phyloP scores from a whole-genome alignment of 163 green algal genomes.

The Coccomyxa subellipsoidea region DNA sequence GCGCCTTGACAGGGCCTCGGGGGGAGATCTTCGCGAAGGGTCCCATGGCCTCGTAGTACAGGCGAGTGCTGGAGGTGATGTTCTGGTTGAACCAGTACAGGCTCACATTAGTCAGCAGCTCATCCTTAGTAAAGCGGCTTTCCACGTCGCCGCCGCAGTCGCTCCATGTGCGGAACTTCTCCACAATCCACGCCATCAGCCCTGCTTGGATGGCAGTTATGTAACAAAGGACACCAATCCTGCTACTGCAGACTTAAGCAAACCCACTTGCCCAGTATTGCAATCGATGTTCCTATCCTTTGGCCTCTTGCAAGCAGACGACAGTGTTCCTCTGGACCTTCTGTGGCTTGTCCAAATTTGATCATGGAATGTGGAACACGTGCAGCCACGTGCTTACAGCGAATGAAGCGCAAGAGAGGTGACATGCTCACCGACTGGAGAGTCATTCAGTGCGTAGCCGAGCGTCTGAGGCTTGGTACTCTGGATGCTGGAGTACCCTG shows the following conservation, averaged over 20 bases:
- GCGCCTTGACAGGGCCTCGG: background rate
- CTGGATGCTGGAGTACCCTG: slow-evolving; percentile 39
- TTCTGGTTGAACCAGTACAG: slow-evolving; percentile 40
- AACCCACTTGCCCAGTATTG: no score
- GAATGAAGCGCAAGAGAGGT: no score
- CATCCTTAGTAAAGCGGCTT: slow-evolving; percentile 18
- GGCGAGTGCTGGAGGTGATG: slow-evolving; percentile 30
- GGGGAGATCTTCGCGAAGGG: background rate
- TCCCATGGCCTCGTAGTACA: slow-evolving; percentile 41
- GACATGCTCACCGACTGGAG: slow-evolving; percentile 14
- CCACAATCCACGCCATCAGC: slow-evolving; percentile 38
- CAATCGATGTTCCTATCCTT: no score
- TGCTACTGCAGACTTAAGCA: no score
- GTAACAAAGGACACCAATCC: no score
- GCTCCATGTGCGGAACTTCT: slow-evolving; percentile 37
- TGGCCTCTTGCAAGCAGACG: no score
- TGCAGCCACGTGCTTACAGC: no score
- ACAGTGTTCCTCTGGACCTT: no score
- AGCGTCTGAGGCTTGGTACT: slow-evolving; percentile 43
- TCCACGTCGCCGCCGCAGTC: slow-evolving; percentile 9
- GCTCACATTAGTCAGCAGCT: slow-evolving; percentile 33
- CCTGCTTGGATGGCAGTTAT: slow-evolving; percentile 9
- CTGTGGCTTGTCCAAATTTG: no score
- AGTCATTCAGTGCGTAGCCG: slow-evolving; percentile 39
- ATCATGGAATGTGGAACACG: no score